Evolutionary conservation across 345 rosid species (phyloP), one percentile per base, ranked within the genome.

Genomic region (Rhizophora mangle): DNA sequence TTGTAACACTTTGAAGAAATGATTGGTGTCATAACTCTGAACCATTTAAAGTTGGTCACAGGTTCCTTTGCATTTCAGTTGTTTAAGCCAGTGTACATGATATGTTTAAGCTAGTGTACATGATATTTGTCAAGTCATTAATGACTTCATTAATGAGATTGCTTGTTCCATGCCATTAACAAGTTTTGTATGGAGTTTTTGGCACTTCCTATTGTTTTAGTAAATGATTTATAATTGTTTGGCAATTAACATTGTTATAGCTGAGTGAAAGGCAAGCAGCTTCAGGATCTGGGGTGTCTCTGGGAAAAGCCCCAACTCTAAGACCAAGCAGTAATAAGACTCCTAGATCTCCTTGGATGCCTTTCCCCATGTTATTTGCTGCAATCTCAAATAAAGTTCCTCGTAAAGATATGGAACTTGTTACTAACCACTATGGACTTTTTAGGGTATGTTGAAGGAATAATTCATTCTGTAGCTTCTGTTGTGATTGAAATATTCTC

Each of bases 261-360:
- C 77, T 63, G 63, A 83, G 75, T 24, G 36, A 46, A 43, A 71
- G 64, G 37, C 83, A 62, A 36, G 70, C 60, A 16, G 67, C 37
- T n/a, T 73, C 75, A 58, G 85, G 81, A 26, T 71, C 75, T 63
- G 84, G 82, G 65, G 83, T 75, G 37, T 80, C 86, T 58, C 71
- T 68, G 61, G 87, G 82, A 64, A 89, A 85, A 62, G 85, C 87
- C 58, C 79, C 86, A 71, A 87, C 88, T 72, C 71, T 76, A 1
- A 85, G 84, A 69, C 86, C 97, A 31, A 85, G 86, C 80, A 74
- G 78, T 51, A 77, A 83, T 18, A 88, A 75, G 65, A 82, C 82
- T 70, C 93, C 91, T 43, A 88, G 82, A 72, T 96, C 97, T 32
- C 99, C 99, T 29, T 96, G 94, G 92, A 88, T 96, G 96, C 97